A percentile compares a stretch with the other conserved stretches of the same genome.
These are phyloP conservation scores for Fusarium foetens DNA, from an alignment of 2,329 filamentous ascomycete species.

Conservation along the genomic window DNA sequence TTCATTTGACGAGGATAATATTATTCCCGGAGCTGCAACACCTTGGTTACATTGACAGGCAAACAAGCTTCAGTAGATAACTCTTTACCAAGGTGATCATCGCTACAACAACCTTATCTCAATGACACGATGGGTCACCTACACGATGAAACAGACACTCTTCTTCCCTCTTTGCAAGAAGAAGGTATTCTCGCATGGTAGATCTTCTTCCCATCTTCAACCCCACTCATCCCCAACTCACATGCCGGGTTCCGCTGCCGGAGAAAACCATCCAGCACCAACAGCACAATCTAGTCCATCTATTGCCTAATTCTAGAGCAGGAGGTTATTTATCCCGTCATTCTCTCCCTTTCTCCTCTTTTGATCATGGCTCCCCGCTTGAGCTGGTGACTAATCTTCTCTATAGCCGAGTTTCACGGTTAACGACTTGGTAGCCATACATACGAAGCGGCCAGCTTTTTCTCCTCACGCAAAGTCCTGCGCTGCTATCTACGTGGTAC, in stretches of 20 bases:
- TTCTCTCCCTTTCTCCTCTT: background rate
- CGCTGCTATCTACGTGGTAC: background rate
- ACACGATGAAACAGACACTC: background rate
- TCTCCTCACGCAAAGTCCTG: background rate
- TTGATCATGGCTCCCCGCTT: background rate
- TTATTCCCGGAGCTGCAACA: slow-evolving; percentile 3
- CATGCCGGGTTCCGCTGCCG: slow-evolving; percentile 27
- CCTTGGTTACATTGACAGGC: background rate
- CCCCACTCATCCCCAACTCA: slow-evolving; percentile 5
- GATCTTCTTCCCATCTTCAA: slow-evolving; percentile 7
- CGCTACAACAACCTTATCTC: background rate
- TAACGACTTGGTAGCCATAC: background rate
- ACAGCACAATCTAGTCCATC: background rate
- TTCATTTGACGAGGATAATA: background rate
- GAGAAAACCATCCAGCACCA: background rate
- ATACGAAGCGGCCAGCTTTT: background rate
- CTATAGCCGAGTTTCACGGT: background rate
- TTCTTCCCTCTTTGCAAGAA: background rate
- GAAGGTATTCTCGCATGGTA: background rate
- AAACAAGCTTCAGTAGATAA: background rate
- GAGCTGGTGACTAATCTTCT: background rate
- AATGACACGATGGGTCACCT: background rate
- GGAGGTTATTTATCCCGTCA: background rate
- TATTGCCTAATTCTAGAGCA: slow-evolving; percentile 7
- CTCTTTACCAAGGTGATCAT: background rate